Evolutionary conservation across 345 rosid genomes (phyloP), one percentile per base, ranked within the genome.

Genomic region (Anacardium occidentale): DNA sequence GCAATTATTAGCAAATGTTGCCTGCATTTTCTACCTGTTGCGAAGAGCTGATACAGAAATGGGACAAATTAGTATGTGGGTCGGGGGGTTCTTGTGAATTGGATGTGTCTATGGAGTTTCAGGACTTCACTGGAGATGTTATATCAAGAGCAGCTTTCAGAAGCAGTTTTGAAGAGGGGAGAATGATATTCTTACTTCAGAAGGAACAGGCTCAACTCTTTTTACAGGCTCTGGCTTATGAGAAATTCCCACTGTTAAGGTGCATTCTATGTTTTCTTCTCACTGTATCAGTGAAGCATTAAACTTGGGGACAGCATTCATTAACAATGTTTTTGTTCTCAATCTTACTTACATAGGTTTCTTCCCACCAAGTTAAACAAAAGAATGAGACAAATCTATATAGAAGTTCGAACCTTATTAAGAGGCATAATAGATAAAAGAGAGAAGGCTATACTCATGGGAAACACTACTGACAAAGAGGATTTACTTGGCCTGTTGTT

Each of bases 101-200:
- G 57, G 83, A 79, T 64, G 70, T 79, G 53, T 54, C 50, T 4
- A 14, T 7, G 8, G 84, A 77, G 24, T 71, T 81, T 58, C 81
- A 74, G 20, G 63, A 74, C 64, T 58, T 77, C 24, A 68, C 81
- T 2, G 78, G 63, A 1, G 81, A 80, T 68, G 72, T 67, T 2
- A 80, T 77, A 52, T 75, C 84, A 6, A 75, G 74, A 44, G 79
- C 78, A 29, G 81, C 76, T 50, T 80, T 80, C 32, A 71, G 78
- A n/a, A 74, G 67, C 70, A 72, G 40, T 42, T 56, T 71, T 2
- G 69, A 64, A 32, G 74, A 77, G 64, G 79, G 81, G 34, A 71
- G 59, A 26, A 42, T 66, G 45, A 70, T 80, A 18, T 73, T 74
- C 17, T 65, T 79, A 6, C 72, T 71, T 18, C 81, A 71, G 32